Conservation (phyloP, 805 yeast species). For the Myxozyma vanderwaltii region DNA sequence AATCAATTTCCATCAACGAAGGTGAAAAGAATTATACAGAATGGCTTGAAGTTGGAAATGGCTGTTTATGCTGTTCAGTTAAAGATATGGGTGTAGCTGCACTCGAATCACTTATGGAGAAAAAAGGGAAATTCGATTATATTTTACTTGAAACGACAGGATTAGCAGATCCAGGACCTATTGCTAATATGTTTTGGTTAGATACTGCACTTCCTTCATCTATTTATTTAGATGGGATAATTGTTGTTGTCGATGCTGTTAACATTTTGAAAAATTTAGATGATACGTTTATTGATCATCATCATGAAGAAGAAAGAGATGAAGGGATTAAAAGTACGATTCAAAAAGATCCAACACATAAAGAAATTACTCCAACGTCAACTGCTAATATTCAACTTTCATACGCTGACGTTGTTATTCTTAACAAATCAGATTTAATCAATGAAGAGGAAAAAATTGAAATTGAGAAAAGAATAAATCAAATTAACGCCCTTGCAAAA, state of each 20-base stretch:
- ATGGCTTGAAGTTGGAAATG: slow-evolving; percentile 96
- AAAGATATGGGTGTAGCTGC: slow-evolving; percentile 95
- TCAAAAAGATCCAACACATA: slow-evolving; percentile 29
- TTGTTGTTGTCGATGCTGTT: slow-evolving; percentile 74
- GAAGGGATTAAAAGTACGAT: slow-evolving; percentile 31
- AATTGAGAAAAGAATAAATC: slow-evolving; percentile 47
- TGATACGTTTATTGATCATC: slow-evolving; percentile 51
- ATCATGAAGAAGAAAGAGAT: slow-evolving; percentile 40
- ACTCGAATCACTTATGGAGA: slow-evolving; percentile 79
- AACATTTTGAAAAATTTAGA: slow-evolving; percentile 66
- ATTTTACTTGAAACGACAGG: slow-evolving; percentile 95
- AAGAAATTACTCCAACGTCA: slow-evolving; percentile 50
- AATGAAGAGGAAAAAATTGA: slow-evolving; percentile 36
- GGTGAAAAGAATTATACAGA: slow-evolving; percentile 68
- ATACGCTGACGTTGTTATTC: slow-evolving; percentile 76
- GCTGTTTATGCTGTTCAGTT: slow-evolving; percentile 95
- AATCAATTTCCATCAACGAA: slow-evolving; percentile 70
- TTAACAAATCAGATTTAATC: slow-evolving; percentile 75
- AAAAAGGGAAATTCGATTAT: slow-evolving; percentile 77
- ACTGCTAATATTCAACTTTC: slow-evolving; percentile 91
- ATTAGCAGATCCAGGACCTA: slow-evolving; percentile 84
- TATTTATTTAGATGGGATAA: slow-evolving; percentile 60
- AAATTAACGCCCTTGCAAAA: slow-evolving; percentile 71
- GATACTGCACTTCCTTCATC: background rate
- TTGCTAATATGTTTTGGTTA: background rate